Percentiles rank a stretch among this genome's conserved stretches.
phyloP scores from a whole-genome alignment of 2,329 filamentous ascomycete genomes.

The Macrophomina pseudophaseolina region DNA sequence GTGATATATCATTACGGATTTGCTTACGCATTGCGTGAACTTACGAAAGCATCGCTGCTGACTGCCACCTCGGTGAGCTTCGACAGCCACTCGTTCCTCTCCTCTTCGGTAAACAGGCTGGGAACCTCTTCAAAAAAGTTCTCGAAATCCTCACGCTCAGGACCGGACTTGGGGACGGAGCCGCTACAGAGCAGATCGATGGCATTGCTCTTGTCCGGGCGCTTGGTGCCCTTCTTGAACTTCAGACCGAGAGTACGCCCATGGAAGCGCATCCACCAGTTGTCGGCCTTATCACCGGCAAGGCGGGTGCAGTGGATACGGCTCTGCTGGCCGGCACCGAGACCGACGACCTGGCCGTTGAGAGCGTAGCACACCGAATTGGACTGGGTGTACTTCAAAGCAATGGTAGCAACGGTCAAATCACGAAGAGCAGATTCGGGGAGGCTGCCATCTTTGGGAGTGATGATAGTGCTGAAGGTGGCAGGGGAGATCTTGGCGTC shows the following conservation, averaged over 20 bases:
- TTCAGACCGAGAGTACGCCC: slow-evolving; percentile 83
- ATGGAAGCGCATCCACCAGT: slow-evolving; percentile 99
- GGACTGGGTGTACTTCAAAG: slow-evolving; percentile 97
- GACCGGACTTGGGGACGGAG: slow-evolving; percentile 79
- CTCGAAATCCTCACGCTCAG: slow-evolving; percentile 87
- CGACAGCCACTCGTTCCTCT: slow-evolving; percentile 83
- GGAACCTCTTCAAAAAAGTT: slow-evolving; percentile 89
- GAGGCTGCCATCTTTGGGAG: slow-evolving; percentile 79
- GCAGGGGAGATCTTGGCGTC: slow-evolving; percentile 83
- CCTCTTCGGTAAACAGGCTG: slow-evolving; percentile 77
- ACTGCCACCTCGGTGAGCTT: slow-evolving; percentile 83
- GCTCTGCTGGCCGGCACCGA: slow-evolving; percentile 95
- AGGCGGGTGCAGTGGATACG: slow-evolving; percentile 98
- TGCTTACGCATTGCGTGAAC: slow-evolving; percentile 42
- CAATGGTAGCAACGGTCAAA: slow-evolving; percentile 92
- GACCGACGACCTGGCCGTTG: slow-evolving; percentile 90
- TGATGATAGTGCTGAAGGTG: slow-evolving; percentile 84
- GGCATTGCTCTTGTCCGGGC: slow-evolving; percentile 96
- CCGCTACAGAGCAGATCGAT: slow-evolving; percentile 95
- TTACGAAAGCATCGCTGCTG: slow-evolving; percentile 93
- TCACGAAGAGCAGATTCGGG: slow-evolving; percentile 85
- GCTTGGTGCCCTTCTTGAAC: slow-evolving; percentile 98
- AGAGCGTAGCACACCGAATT: slow-evolving; percentile 98
- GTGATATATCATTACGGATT: not conserved
- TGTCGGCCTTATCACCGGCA: slow-evolving; percentile 97